Conservation (phyloP, 2,329 filamentous ascomycete species). For the Thelonectria blattea region DNA sequence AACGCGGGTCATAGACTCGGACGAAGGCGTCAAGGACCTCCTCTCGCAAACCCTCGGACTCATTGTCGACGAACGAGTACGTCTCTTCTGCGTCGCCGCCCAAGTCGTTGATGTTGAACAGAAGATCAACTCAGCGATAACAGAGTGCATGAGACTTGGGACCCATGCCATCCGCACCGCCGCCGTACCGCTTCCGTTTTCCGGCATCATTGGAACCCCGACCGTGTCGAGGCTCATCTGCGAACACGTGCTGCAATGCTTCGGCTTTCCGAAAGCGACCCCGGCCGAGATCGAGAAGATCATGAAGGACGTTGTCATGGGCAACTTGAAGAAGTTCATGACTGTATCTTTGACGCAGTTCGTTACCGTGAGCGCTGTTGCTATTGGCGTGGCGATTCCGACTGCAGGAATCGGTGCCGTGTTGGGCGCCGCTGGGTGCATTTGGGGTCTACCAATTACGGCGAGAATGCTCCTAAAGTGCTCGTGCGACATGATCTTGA, state of each 20-base stretch:
- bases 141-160: slow-evolving; percentile 39
- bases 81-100: slow-evolving; percentile 39
- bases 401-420: slow-evolving; percentile 31
- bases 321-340: slow-evolving; percentile 30
- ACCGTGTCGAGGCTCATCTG: slow-evolving; percentile 38
- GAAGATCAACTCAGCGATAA: slow-evolving; percentile 40
- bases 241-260: slow-evolving; percentile 37
- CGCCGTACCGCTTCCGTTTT: slow-evolving; percentile 33
- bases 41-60: slow-evolving; percentile 36
- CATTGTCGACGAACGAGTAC: slow-evolving; percentile 39
- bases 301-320: slow-evolving; percentile 35
- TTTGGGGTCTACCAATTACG: slow-evolving; percentile 28
- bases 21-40: slow-evolving; percentile 33
- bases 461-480: slow-evolving; percentile 37
- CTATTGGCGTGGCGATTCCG: slow-evolving; percentile 28
- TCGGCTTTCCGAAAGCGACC: slow-evolving; percentile 35
- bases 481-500: slow-evolving; percentile 37
- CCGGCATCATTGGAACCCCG: slow-evolving; percentile 35
- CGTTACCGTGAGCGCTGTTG: slow-evolving; percentile 16
- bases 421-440: slow-evolving; percentile 27
- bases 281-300: slow-evolving; percentile 33
- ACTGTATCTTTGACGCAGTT: slow-evolving; percentile 34
- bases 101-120: slow-evolving; percentile 41
- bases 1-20: slow-evolving; percentile 24
- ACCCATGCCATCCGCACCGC: slow-evolving; percentile 38